Evolutionary conservation across 441 rosid genomes (phyloP).

Genomic region (Brassica balearica): DNA sequence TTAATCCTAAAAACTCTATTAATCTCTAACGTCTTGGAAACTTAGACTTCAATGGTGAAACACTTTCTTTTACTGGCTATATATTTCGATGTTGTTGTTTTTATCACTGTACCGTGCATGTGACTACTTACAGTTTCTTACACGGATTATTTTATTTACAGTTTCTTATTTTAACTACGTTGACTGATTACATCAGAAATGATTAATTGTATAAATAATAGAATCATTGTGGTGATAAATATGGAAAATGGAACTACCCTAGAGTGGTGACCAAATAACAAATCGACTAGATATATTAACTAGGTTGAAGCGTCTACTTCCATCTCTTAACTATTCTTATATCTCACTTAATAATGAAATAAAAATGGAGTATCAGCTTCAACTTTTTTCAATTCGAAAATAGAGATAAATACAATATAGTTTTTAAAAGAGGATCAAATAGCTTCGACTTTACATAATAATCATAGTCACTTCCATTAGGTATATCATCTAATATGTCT

Average conservation of each 20-base stretch:
- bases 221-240: background rate
- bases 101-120: background rate
- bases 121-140: background rate
- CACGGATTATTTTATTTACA: too few relatives aligned
- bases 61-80: background rate
- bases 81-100: background rate
- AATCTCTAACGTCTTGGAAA: too few relatives aligned
- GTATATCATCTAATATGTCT: constrained; percentile 38
- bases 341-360: background rate
- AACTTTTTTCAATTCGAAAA: background rate
- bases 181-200: background rate
- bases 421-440: constrained; percentile 15
- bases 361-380: background rate
- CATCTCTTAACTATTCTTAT: constrained; percentile 21
- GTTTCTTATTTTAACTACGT: background rate
- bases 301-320: constrained; percentile 3
- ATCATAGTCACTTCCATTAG: constrained; percentile 29
- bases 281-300: constrained; percentile 18
- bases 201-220: background rate
- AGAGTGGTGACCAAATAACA: constrained; percentile 4
- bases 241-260: background rate
- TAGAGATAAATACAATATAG: constrained; percentile 11
- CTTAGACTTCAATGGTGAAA: background rate
- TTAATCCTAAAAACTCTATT: too few relatives aligned
- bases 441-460: constrained; percentile 41